Conservation (phyloP, 2,329 filamentous ascomycete species). For the Ambrosiella cleistominuta region DNA sequence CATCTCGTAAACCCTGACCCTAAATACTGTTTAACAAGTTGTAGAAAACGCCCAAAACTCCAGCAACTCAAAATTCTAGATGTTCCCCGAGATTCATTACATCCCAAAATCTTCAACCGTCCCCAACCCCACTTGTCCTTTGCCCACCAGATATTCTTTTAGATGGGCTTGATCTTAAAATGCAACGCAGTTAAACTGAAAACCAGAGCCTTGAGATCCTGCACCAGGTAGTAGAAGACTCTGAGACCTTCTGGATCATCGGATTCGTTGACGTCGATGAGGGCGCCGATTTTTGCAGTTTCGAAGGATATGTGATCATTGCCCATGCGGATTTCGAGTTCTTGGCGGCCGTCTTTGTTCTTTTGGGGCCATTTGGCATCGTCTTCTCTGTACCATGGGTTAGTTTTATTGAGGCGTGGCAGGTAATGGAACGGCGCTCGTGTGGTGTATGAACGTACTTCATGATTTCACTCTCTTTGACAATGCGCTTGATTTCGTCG, state of each 20-base stretch:
- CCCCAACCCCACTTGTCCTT: too few relatives aligned
- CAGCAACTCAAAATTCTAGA: not conserved
- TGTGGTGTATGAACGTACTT: slow-evolving; percentile 41
- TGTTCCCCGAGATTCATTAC: too few relatives aligned
- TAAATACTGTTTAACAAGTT: too few relatives aligned
- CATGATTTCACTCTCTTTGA: slow-evolving; percentile 92
- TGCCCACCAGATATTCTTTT: slow-evolving; percentile 3
- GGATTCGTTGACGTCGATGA: slow-evolving; percentile 92
- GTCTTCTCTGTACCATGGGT: slow-evolving; percentile 54
- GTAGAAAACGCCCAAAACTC: slow-evolving; percentile 4
- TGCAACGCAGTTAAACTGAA: slow-evolving; percentile 93
- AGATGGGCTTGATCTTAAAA: slow-evolving; percentile 86
- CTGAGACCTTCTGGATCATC: slow-evolving; percentile 87
- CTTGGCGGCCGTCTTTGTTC: slow-evolving; percentile 95
- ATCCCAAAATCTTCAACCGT: too few relatives aligned
- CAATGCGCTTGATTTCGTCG: slow-evolving; percentile 89
- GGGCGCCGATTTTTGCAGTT: slow-evolving; percentile 95
- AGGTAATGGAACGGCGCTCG: not conserved
- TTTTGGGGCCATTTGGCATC: slow-evolving; percentile 98
- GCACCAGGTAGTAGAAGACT: slow-evolving; percentile 97
- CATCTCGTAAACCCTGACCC: not conserved
- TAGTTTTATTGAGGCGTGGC: slow-evolving; percentile 1
- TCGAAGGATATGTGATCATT: slow-evolving; percentile 97
- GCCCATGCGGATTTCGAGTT: slow-evolving; percentile 83
- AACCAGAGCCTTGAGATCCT: slow-evolving; percentile 89